These are phyloP conservation scores for Yamadazyma sp. DNA, from an alignment of 805 yeast genomes.

Conservation along the genomic window DNA sequence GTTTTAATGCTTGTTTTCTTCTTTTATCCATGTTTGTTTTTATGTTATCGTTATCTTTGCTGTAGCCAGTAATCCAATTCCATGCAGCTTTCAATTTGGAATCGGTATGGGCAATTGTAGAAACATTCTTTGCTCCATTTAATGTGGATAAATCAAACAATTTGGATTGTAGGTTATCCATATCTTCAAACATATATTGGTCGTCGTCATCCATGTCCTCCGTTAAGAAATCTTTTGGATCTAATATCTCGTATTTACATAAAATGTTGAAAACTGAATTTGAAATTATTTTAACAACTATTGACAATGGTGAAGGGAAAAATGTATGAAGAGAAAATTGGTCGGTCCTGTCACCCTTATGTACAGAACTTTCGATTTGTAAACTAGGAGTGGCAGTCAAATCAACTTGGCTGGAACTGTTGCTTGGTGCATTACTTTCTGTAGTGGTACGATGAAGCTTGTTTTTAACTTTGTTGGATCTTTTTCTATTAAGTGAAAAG, in stretches of 20 bases:
- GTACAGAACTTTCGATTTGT: slow-evolving; percentile 16
- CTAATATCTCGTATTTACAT: slow-evolving; percentile 17
- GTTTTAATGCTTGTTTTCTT: slow-evolving; percentile 39
- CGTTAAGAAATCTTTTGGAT: slow-evolving; percentile 18
- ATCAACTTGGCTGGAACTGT: not conserved
- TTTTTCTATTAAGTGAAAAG: slow-evolving; percentile 17
- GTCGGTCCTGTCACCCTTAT: slow-evolving; percentile 27
- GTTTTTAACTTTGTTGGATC: slow-evolving; percentile 14
- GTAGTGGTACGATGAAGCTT: slow-evolving; percentile 9
- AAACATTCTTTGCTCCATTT: slow-evolving; percentile 37
- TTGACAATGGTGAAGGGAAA: slow-evolving; percentile 40
- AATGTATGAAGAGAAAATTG: slow-evolving; percentile 37
- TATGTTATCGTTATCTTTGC: slow-evolving; percentile 14
- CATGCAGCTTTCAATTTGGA: slow-evolving; percentile 19
- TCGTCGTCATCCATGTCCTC: slow-evolving; percentile 19
- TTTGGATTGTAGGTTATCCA: slow-evolving; percentile 30
- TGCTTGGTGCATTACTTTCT: not conserved
- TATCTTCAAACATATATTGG: slow-evolving; percentile 24
- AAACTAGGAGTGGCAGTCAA: slow-evolving; percentile 6
- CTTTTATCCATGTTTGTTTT: slow-evolving; percentile 36
- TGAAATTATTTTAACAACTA: slow-evolving; percentile 19
- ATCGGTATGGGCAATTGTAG: slow-evolving; percentile 27
- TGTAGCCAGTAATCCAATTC: slow-evolving; percentile 20
- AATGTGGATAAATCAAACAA: slow-evolving; percentile 39
- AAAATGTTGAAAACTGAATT: slow-evolving; percentile 18